phyloP scores from a whole-genome alignment of 768 basidiomycete species.

The Russula virescens region DNA sequence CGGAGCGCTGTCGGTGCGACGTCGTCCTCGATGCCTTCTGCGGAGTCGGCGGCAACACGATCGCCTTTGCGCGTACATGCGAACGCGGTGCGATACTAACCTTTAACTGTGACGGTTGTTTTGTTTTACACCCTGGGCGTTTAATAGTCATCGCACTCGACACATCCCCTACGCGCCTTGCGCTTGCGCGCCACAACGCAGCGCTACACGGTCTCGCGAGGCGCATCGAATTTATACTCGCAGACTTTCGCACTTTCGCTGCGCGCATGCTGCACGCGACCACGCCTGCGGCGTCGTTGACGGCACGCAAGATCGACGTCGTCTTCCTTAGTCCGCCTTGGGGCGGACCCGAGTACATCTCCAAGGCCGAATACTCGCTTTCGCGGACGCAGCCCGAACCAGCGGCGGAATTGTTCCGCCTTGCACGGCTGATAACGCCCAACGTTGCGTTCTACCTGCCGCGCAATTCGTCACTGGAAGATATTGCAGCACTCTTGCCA shows the following conservation, averaged over 20 bases:
- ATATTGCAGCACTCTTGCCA: constrained; percentile 53
- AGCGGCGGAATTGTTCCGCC: constrained; percentile 73
- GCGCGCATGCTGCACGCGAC: constrained; percentile 27
- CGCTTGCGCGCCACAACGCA: constrained; percentile 91
- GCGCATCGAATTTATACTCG: constrained; percentile 89
- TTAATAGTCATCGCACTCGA: constrained; percentile 87
- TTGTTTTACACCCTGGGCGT: too few relatives aligned
- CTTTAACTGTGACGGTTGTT: neutral
- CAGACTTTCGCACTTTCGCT: constrained; percentile 84
- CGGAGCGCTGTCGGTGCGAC: constrained; percentile 82
- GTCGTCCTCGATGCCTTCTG: constrained; percentile 92
- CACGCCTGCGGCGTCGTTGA: neutral
- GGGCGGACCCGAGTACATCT: constrained; percentile 80
- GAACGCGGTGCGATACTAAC: constrained; percentile 63
- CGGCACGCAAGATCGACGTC: constrained; percentile 63
- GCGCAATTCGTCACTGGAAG: constrained; percentile 66
- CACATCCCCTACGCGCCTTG: constrained; percentile 74
- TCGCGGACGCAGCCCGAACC: constrained; percentile 71
- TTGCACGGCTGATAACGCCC: constrained; percentile 63
- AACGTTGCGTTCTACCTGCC: constrained; percentile 92
- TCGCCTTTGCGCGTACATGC: constrained; percentile 95
- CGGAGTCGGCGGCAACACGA: constrained; percentile 96
- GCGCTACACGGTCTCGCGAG: constrained; percentile 90
- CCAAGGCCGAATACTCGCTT: constrained; percentile 57
- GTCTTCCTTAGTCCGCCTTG: constrained; percentile 94